Evolutionary conservation across 164 flowering plant species (phyloP).

Genomic region (Warburgia ugandensis): DNA sequence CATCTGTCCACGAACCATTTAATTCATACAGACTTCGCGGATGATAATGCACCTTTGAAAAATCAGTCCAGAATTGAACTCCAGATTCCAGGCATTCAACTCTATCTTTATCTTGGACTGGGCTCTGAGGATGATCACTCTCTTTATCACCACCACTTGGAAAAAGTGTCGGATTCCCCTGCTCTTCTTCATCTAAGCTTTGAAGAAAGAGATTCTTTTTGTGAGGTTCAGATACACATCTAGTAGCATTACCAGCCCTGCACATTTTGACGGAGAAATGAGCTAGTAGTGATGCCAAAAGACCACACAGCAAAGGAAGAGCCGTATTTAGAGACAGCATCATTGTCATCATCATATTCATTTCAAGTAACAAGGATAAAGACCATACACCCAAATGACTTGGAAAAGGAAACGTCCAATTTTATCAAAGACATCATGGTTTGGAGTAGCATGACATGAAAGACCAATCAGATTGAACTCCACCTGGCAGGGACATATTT

Average conservation of each 20-base stretch:
- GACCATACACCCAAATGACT: not conserved
- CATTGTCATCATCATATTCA: too few relatives aligned
- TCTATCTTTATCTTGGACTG: slow-evolving; percentile 51
- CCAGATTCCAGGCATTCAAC: slow-evolving; percentile 55
- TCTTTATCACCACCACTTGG: slow-evolving; percentile 11
- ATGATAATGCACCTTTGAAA: slow-evolving; percentile 90
- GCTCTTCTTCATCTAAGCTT: slow-evolving; percentile 63
- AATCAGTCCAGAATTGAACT: slow-evolving; percentile 88
- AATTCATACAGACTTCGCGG: slow-evolving; percentile 78
- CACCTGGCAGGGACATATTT: not conserved
- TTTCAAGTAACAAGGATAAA: not conserved
- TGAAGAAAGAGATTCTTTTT: slow-evolving; percentile 78
- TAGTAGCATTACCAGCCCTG: slow-evolving; percentile 70
- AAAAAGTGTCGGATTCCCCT: slow-evolving; percentile 9
- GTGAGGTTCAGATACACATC: slow-evolving; percentile 48
- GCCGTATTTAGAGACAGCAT: not conserved
- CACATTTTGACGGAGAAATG: slow-evolving; percentile 13
- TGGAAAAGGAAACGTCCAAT: not conserved
- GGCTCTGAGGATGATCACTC: slow-evolving; percentile 14
- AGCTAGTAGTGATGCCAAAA: not conserved
- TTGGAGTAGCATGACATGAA: not conserved
- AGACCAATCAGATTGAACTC: not conserved
- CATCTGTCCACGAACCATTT: slow-evolving; percentile 55
- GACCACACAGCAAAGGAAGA: not conserved
- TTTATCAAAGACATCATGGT: not conserved